These are phyloP conservation scores for Tylopilus sp. DNA, from an alignment of 1,284 basidiomycete species.

Conservation along the genomic window DNA sequence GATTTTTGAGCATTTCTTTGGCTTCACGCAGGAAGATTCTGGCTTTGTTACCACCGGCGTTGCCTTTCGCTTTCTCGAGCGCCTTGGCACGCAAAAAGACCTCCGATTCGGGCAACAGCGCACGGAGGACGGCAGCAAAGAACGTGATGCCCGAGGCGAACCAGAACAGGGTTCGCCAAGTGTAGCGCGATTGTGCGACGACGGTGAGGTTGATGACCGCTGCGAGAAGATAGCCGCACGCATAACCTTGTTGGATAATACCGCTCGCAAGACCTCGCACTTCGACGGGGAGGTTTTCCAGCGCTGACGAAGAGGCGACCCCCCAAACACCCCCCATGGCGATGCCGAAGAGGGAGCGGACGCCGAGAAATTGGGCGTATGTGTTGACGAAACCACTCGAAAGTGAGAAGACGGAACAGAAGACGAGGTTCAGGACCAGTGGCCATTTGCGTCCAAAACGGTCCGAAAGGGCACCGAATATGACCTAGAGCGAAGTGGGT, in stretches of 20 bases:
- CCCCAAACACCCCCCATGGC: conserved; percentile 89
- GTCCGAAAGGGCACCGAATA: conserved; percentile 81
- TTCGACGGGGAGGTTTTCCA: conserved; percentile 88
- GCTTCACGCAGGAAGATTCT: conserved; percentile 73
- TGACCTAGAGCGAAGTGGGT: conserved; percentile 38
- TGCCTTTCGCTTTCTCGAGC: conserved; percentile 41
- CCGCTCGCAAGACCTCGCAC: conserved; percentile 85
- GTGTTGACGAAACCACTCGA: conserved; percentile 73
- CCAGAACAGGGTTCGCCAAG: conserved; percentile 70
- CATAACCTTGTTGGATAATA: conserved; percentile 81
- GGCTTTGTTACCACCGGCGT: conserved; percentile 52
- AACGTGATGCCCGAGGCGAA: conserved; percentile 68
- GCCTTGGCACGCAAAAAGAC: conserved; percentile 67
- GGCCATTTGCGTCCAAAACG: conserved; percentile 94
- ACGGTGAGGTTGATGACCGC: conserved; percentile 78
- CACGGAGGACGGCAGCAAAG: conserved; percentile 71
- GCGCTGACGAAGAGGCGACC: conserved; percentile 68
- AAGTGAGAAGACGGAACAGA: conserved; percentile 76
- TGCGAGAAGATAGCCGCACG: conserved; percentile 58
- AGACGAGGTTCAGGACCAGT: conserved; percentile 69
- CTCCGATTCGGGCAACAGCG: conserved; percentile 76
- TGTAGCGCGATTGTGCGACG: conserved; percentile 48
- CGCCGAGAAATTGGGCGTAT: conserved; percentile 63
- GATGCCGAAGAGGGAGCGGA: conserved; percentile 78
- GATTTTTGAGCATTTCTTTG: conserved; percentile 71